Percentiles rank a stretch among this genome's conserved stretches.
These are phyloP conservation scores for Bondarzewia mesenterica DNA, from an alignment of 1,284 basidiomycete genomes.

Conservation along the genomic window DNA sequence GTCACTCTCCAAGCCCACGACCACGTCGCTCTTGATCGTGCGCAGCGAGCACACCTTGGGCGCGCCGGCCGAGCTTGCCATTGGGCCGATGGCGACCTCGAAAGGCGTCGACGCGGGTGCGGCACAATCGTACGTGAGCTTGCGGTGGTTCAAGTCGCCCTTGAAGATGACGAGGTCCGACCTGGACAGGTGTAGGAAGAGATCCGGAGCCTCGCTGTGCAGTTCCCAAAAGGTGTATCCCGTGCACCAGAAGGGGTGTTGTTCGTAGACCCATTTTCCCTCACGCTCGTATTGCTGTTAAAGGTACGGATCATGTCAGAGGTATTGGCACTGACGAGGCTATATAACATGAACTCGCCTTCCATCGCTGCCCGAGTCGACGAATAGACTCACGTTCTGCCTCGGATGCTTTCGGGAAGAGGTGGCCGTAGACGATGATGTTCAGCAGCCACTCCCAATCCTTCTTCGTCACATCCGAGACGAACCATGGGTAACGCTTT, in stretches of 20 bases:
- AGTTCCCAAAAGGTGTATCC: constrained; percentile 96
- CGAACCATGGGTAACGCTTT: constrained; percentile 88
- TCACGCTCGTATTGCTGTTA: constrained; percentile 83
- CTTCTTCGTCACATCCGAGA: constrained; percentile 93
- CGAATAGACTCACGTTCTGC: constrained; percentile 78
- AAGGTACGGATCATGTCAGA: neutral
- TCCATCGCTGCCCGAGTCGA: constrained; percentile 84
- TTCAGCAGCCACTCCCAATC: constrained; percentile 96
- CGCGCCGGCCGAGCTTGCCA: constrained; percentile 86
- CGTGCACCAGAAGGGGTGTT: constrained; percentile 95
- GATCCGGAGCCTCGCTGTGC: constrained; percentile 83
- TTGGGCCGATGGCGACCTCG: constrained; percentile 88
- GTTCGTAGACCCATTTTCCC: constrained; percentile 93
- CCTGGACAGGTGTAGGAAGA: constrained; percentile 87
- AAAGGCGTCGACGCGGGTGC: constrained; percentile 89
- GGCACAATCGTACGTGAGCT: constrained; percentile 87
- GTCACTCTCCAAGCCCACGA: constrained; percentile 70
- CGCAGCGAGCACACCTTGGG: constrained; percentile 73
- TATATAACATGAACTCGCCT: constrained; percentile 36
- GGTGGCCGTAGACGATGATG: constrained; percentile 79
- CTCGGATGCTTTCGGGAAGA: constrained; percentile 79
- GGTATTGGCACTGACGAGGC: neutral
- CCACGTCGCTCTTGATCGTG: constrained; percentile 79
- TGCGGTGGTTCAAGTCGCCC: constrained; percentile 75
- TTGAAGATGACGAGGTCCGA: constrained; percentile 96